A percentile compares a stretch with the other conserved stretches of the same genome.
Conservation (phyloP, 441 rosid species). For the Erodium texanum region DNA sequence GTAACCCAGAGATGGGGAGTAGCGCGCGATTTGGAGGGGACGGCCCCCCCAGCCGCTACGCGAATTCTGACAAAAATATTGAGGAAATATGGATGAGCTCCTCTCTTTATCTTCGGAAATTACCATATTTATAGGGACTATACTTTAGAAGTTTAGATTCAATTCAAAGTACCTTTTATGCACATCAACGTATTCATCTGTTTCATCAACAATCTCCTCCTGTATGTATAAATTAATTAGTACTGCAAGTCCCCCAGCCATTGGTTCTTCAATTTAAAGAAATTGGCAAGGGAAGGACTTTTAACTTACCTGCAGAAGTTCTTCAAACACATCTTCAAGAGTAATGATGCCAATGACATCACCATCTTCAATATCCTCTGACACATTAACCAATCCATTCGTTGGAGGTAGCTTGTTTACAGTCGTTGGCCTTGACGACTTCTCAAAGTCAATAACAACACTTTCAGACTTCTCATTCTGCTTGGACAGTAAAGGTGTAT, state of each 20-base stretch:
- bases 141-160: not conserved
- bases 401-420: not conserved
- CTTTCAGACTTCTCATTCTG: conserved; percentile 44
- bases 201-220: conserved; percentile 98
- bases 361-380: conserved; percentile 81
- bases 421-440: conserved; percentile 22
- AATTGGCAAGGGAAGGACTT: too few relatives aligned
- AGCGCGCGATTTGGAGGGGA: too few relatives aligned
- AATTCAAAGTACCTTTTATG: conserved; percentile 59
- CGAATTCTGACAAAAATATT: conserved; percentile 55
- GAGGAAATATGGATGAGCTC: not conserved
- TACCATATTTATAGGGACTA: not conserved
- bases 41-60: too few relatives aligned
- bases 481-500: conserved; percentile 55
- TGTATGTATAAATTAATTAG: conserved; percentile 25
- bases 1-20: too few relatives aligned
- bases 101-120: not conserved
- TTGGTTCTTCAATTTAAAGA: conserved; percentile 5
- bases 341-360: conserved; percentile 88
- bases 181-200: conserved; percentile 92
- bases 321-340: conserved; percentile 62
- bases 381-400: conserved; percentile 25
- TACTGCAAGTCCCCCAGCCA: conserved; percentile 4
- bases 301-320: conserved; percentile 59
- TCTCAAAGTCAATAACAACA: conserved; percentile 59